phyloP scores from a whole-genome alignment of 2,329 filamentous ascomycete genomes.

The Apiospora aurea region DNA sequence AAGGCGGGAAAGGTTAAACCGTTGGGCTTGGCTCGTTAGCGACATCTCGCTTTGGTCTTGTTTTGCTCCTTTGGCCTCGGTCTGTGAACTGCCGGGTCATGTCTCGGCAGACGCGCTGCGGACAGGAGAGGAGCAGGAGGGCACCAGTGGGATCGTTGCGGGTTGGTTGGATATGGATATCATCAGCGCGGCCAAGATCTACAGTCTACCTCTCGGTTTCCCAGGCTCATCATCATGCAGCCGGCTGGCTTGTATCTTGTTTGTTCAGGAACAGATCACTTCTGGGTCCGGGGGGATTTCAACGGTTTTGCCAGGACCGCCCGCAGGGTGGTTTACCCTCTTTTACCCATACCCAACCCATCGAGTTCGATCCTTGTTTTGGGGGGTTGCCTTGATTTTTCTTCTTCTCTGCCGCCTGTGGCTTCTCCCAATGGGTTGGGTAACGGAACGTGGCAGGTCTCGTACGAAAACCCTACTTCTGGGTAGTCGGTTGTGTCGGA shows the following conservation, averaged over 20 bases:
- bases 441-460: background rate
- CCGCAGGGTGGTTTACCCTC: background rate
- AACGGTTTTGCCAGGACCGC: background rate
- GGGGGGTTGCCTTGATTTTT: background rate
- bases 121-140: background rate
- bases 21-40: background rate
- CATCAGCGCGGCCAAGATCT: no score
- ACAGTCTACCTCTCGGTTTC: background rate
- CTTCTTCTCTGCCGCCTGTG: background rate
- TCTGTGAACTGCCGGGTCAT: background rate
- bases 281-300: background rate
- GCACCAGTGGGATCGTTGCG: no score
- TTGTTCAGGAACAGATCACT: background rate
- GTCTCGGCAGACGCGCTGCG: constrained; percentile 8
- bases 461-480: background rate
- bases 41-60: background rate
- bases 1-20: background rate
- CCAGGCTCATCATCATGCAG: background rate
- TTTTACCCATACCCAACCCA: background rate
- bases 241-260: background rate
- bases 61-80: background rate
- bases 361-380: background rate
- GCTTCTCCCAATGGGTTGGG: background rate
- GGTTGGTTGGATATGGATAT: no score
- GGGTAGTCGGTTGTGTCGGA: background rate